Evolutionary conservation across 2,329 filamentous ascomycete genomes (phyloP), one percentile per base, ranked within the genome.

Genomic region (Pseudogymnoascus sp.): DNA sequence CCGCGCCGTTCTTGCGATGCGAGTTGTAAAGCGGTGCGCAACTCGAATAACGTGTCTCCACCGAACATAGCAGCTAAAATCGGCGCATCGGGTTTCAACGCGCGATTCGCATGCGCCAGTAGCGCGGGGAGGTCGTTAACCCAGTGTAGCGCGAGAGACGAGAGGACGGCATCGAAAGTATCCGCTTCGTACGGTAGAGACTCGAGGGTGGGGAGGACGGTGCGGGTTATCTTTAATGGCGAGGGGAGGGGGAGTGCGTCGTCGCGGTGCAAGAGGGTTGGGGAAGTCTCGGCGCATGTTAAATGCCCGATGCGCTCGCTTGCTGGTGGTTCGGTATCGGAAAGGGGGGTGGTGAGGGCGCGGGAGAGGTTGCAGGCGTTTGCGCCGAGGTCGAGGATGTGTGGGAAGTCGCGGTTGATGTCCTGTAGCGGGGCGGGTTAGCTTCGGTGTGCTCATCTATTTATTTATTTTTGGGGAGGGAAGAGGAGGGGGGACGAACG

Each of bases 51-150:
- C 6, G 90, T 93, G 75, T 99, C 95, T 0, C 95, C 95, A 63
- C 95, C 95, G 66, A 96, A 87, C 93, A 99, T 99, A 68, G 93
- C 93, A 12, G 90, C 93, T 57, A 99, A 87, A 73, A 99, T 96
- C 1, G 96, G 92, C 64, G 84, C 83, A 74, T 99, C 95, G 0
- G 93, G 92, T 76, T 96, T 96, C 26, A 99, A 82, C 36, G 96
- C 80, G 68, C 84, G 83, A 79, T 96, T 96, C 73, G 97, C 88
- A 73, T 96, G 91, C 1, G 86, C 81, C 1, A 99, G 82, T 10
- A 96, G 80, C 1, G 89, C 90, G 0, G 95, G 95, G 4, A 99
- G 84, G 75, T 99, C 91, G 74, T 99, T 99, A 80, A 97, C 89
- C 95, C 95, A 99, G 77, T 99, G 95, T 73, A 99, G 80, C 64